Evolutionary conservation across 352 stramenopile species (phyloP).

Genomic region (Phytophthora citricola): DNA sequence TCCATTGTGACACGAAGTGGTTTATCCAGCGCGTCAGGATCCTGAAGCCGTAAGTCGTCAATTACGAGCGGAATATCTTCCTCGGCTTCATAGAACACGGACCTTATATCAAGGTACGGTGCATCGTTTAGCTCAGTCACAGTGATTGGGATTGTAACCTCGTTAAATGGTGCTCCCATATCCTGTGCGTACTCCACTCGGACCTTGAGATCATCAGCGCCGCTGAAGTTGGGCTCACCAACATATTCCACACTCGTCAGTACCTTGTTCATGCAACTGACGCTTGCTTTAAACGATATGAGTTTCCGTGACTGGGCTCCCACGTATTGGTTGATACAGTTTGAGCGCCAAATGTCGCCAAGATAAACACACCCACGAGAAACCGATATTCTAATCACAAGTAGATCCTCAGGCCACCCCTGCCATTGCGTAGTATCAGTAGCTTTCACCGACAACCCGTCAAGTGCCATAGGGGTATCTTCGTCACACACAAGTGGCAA

Average conservation of each 20-base stretch:
- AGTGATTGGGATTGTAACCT: slow-evolving; percentile 50
- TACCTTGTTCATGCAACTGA: slow-evolving; percentile 49
- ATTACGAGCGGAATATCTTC: slow-evolving; percentile 69
- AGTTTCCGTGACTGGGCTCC: not conserved
- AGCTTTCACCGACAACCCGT: slow-evolving; percentile 46
- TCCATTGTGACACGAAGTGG: slow-evolving; percentile 41
- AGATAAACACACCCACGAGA: slow-evolving; percentile 39
- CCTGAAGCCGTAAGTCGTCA: slow-evolving; percentile 46
- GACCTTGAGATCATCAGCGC: slow-evolving; percentile 50
- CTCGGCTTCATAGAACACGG: slow-evolving; percentile 51
- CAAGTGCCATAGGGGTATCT: slow-evolving; percentile 42
- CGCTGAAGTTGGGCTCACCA: slow-evolving; percentile 52
- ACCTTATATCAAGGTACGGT: slow-evolving; percentile 49
- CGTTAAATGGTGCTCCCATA: slow-evolving; percentile 26
- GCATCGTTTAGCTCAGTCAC: slow-evolving; percentile 72
- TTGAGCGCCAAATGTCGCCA: slow-evolving; percentile 17
- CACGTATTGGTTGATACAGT: slow-evolving; percentile 37
- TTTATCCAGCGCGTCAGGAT: slow-evolving; percentile 46
- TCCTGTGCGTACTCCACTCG: slow-evolving; percentile 23
- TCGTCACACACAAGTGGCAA: slow-evolving; percentile 50
- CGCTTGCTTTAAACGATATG: slow-evolving; percentile 36
- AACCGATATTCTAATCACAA: slow-evolving; percentile 43
- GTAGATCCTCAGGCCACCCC: slow-evolving; percentile 12
- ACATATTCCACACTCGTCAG: slow-evolving; percentile 46
- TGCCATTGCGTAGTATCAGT: slow-evolving; percentile 30